Percentiles rank a stretch among this genome's conserved stretches.
These are phyloP conservation scores for Coleophoma cylindrospora DNA, from an alignment of 2,329 filamentous ascomycete genomes.

Conservation along the genomic window DNA sequence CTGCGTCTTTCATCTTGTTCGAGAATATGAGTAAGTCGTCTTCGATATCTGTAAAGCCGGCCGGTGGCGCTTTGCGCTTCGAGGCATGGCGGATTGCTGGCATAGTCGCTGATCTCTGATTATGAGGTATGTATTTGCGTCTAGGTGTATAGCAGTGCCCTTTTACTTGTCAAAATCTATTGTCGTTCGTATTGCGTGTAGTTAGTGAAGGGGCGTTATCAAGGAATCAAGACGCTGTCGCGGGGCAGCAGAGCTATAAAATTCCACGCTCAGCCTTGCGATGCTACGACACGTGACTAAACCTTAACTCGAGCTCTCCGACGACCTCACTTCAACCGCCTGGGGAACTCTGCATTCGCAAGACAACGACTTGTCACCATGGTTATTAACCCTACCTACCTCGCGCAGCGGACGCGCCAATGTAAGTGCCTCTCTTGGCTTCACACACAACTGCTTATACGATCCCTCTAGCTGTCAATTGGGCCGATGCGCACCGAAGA, in stretches of 20 bases:
- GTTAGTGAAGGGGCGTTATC: no score
- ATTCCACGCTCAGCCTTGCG: neutral
- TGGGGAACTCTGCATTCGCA: slow-evolving; percentile 10
- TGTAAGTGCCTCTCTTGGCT: slow-evolving; percentile 48
- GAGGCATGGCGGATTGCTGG: slow-evolving; percentile 71
- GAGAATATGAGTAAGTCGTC: slow-evolving; percentile 79
- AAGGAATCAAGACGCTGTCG: neutral
- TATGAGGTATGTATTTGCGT: no score
- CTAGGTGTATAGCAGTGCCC: no score
- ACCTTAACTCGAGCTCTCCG: no score
- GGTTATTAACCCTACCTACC: slow-evolving; percentile 90
- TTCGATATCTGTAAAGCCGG: slow-evolving; percentile 84
- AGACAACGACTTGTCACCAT: slow-evolving; percentile 45
- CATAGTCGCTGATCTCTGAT: slow-evolving; percentile 41
- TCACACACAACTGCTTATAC: slow-evolving; percentile 37
- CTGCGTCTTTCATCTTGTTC: slow-evolving; percentile 93
- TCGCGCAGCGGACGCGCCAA: slow-evolving; percentile 74
- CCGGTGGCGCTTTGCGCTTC: slow-evolving; percentile 77
- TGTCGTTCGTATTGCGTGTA: slow-evolving; percentile 11
- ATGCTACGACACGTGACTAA: neutral
- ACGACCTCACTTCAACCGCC: no score
- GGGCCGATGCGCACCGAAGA: slow-evolving; percentile 80
- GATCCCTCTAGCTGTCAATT: slow-evolving; percentile 67
- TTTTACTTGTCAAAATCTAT: neutral
- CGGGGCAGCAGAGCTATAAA: slow-evolving; percentile 6